phyloP scores from a whole-genome alignment of 768 basidiomycete species.

The Candolleomyces eurysporus region DNA sequence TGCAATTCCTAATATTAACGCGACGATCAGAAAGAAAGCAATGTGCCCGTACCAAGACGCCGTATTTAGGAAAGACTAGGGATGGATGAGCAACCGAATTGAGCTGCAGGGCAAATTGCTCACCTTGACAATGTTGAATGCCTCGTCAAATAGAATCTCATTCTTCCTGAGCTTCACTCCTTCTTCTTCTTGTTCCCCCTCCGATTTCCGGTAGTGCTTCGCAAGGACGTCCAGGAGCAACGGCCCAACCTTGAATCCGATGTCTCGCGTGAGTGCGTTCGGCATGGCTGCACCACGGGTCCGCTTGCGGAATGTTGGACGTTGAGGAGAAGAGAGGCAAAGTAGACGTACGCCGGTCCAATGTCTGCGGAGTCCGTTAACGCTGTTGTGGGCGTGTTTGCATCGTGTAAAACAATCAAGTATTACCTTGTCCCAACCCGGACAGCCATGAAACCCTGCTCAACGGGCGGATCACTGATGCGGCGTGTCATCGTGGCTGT shows the following conservation, averaged over 20 bases:
- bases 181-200: slow-evolving; percentile 35
- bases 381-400: not conserved
- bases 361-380: too few species aligned
- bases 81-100: not conserved
- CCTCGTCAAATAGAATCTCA: slow-evolving; percentile 80
- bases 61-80: slow-evolving; percentile 71
- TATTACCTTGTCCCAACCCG: not conserved
- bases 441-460: not conserved
- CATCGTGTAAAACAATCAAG: not conserved
- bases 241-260: slow-evolving; percentile 67
- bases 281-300: slow-evolving; percentile 4
- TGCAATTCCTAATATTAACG: slow-evolving; percentile 23
- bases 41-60: slow-evolving; percentile 59
- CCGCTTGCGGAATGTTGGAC: not conserved
- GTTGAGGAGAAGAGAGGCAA: not conserved
- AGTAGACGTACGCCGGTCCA: not conserved
- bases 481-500: not conserved
- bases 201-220: slow-evolving; percentile 72
- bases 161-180: slow-evolving; percentile 58
- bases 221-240: slow-evolving; percentile 75
- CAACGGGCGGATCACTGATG: not conserved
- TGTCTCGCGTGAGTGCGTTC: slow-evolving; percentile 61
- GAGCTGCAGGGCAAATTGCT: slow-evolving; percentile 12
- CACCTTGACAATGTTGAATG: slow-evolving; percentile 74
- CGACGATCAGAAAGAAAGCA: not conserved